These are phyloP conservation scores for Scheffersomyces ergatensis DNA, from an alignment of 805 yeast genomes.

Conservation along the genomic window DNA sequence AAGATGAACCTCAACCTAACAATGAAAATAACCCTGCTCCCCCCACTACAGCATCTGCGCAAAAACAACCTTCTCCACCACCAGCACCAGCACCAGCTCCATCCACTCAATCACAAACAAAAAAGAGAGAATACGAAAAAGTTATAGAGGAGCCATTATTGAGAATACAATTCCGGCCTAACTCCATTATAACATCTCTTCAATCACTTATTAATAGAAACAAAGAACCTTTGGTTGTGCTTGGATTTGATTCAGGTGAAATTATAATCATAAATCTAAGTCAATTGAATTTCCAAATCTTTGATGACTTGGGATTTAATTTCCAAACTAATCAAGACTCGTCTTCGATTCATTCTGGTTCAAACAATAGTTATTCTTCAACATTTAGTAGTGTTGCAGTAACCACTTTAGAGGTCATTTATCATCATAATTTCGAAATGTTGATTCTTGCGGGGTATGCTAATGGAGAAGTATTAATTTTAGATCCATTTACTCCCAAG, in stretches of 20 bases:
- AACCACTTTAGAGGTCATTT: conserved; percentile 21
- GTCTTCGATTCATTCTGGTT: neutral
- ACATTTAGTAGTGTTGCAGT: conserved; percentile 11
- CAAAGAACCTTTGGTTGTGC: conserved; percentile 45
- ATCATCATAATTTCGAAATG: conserved; percentile 36
- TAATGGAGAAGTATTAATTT: conserved; percentile 58
- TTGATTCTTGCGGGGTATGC: conserved; percentile 58
- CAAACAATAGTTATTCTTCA: conserved; percentile 3
- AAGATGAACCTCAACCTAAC: conserved; percentile 11
- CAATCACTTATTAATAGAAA: conserved; percentile 24
- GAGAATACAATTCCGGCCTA: conserved; percentile 34
- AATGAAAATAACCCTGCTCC: neutral
- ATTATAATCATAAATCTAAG: conserved; percentile 58
- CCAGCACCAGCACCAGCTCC: neutral
- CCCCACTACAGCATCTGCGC: neutral
- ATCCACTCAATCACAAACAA: neutral
- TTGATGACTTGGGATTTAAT: conserved; percentile 43
- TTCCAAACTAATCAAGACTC: neutral
- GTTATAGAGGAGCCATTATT: conserved; percentile 46
- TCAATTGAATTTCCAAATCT: conserved; percentile 40
- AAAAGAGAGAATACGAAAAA: conserved; percentile 17
- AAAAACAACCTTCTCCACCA: neutral
- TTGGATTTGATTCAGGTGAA: conserved; percentile 71
- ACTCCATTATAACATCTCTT: conserved; percentile 39
- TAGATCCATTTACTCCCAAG: conserved; percentile 30